Percentiles rank a stretch among this genome's conserved stretches.
These are phyloP conservation scores for Triangularia verruculosa DNA, from an alignment of 2,329 filamentous ascomycete genomes.

Conservation along the genomic window DNA sequence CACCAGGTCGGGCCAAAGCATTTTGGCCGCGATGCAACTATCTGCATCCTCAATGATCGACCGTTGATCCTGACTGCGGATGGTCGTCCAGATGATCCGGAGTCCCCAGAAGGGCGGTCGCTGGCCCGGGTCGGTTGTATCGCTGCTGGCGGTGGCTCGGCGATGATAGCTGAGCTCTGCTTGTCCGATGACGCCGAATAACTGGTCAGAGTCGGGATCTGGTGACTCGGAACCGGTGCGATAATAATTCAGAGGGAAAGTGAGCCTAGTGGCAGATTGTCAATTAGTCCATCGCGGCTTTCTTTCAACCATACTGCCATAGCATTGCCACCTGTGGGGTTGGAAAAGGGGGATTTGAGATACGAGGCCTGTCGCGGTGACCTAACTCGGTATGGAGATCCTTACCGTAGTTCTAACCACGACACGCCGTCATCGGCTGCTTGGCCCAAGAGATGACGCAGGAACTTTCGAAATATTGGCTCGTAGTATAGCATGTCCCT, in stretches of 20 bases:
- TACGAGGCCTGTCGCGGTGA: neutral
- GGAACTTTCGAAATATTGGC: conserved; percentile 76
- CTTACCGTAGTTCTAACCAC: conserved; percentile 73
- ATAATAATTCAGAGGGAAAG: conserved; percentile 70
- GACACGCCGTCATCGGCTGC: conserved; percentile 78
- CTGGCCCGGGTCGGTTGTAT: conserved; percentile 63
- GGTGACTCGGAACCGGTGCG: conserved; percentile 60
- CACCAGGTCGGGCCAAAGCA: conserved; percentile 73
- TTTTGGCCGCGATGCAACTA: conserved; percentile 78
- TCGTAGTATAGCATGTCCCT: conserved; percentile 81
- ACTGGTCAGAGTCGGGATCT: conserved; percentile 64
- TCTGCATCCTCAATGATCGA: conserved; percentile 79
- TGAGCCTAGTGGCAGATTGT: conserved; percentile 48
- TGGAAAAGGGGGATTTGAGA: neutral
- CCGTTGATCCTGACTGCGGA: conserved; percentile 63
- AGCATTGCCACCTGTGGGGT: neutral
- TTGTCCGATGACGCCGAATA: conserved; percentile 72
- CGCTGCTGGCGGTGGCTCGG: conserved; percentile 48
- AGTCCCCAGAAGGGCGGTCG: conserved; percentile 71
- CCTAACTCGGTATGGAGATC: conserved; percentile 1
- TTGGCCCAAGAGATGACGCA: conserved; percentile 67
- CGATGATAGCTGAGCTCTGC: conserved; percentile 63
- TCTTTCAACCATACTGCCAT: neutral
- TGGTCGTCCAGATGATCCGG: conserved; percentile 78
- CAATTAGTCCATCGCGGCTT: neutral